Evolutionary conservation across 305 asterid species (phyloP), one percentile per base, ranked within the genome.

Genomic region (Nicotiana rustica): DNA sequence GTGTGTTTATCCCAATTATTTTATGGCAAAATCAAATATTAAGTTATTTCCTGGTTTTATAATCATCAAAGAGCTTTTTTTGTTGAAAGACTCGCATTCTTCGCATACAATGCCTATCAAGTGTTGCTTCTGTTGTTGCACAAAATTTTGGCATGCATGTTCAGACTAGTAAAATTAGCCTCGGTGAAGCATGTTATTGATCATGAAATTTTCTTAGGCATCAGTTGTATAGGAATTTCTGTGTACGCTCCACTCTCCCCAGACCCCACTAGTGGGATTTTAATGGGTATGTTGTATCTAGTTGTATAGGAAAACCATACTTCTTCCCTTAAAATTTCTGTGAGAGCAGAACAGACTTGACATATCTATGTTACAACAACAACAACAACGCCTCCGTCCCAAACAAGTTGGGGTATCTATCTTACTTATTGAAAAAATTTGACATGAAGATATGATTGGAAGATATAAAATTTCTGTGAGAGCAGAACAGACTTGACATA

Each of bases 111-210:
- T 70, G 60, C 35, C 66, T 55, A 55, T 76, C 49, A 55, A 76
- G 66, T 55, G 14, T 67, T 67, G 52, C 25, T 15, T 67, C 35
- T 33, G 75, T 33, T 67, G 66, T 31, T 55, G 44, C 64, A 73
- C 15, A 75, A 52, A 52, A 6, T 14, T 71, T 49, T 1, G 21
- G 79, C 21, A 47, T 73, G 7, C 79, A 47, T 25, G 49, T 21
- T 19, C 62, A 75, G 65, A 49, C 44, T 29, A 0, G 79, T 75
- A 25, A 75, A 52, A 14, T n/a, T 52, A 75, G 47, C 65, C 29
- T 75, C 80, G 25, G 17, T 5, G n/a, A 25, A 75, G 17, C 80
- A 29, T 75, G 80, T 14, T 75, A 75, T 52, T 29, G 80, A 55
- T 75, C 80, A 55, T 52, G 25, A 29, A 52, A 7, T 14, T 6